A percentile compares a stretch with the other conserved stretches of the same genome.
Evolutionary conservation across 306 rosid genomes (phyloP).

Genomic region (Pachyrhizus erosus): DNA sequence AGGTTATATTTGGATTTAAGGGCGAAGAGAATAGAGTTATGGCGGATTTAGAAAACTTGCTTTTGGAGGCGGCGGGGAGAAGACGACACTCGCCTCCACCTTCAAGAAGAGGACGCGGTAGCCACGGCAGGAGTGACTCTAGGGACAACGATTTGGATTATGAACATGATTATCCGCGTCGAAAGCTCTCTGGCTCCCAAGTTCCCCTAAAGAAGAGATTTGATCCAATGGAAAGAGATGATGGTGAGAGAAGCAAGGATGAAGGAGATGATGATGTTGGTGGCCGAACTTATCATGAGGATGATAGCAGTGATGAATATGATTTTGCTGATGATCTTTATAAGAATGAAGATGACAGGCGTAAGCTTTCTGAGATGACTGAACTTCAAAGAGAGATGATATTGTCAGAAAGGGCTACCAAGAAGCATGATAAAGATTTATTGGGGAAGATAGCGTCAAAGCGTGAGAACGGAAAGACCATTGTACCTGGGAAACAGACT

Average conservation of each 20-base stretch:
- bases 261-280: conserved; percentile 60
- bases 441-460: conserved; percentile 77
- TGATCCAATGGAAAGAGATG: conserved; percentile 67
- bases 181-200: conserved; percentile 67
- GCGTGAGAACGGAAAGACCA: conserved; percentile 71
- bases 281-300: conserved; percentile 60
- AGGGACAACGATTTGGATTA: conserved; percentile 78
- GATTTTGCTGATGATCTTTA: conserved; percentile 91
- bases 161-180: conserved; percentile 57
- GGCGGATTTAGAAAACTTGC: conserved; percentile 85
- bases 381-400: conserved; percentile 98
- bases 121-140: conserved; percentile 85
- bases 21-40: conserved; percentile 43
- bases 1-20: conserved; percentile 33
- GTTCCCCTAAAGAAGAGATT: conserved; percentile 90
- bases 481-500: conserved; percentile 59
- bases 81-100: conserved; percentile 61
- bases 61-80: conserved; percentile 95
- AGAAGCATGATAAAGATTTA: conserved; percentile 77
- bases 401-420: conserved; percentile 81
- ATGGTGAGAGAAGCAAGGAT: conserved; percentile 69
- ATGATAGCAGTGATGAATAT: conserved; percentile 72
- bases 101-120: conserved; percentile 69
- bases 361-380: conserved; percentile 89
- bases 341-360: conserved; percentile 79